Percentiles rank a stretch among this genome's conserved stretches.
phyloP scores from a whole-genome alignment of 2,329 filamentous ascomycete species.

The Camillea tinctor region DNA sequence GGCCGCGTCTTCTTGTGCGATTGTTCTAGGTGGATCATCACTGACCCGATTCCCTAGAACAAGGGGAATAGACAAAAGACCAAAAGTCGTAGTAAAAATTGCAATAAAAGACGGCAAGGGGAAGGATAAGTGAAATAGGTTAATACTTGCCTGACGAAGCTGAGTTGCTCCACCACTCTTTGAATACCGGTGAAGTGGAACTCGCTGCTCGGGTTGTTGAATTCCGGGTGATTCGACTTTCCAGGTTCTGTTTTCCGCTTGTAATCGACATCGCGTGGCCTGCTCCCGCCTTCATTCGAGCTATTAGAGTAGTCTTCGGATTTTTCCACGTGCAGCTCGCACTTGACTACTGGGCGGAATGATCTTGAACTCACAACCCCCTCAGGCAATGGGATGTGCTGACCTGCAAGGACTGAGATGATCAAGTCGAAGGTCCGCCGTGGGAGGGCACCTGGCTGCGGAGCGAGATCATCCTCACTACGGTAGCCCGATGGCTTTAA shows the following conservation, averaged over 20 bases:
- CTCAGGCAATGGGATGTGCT: constrained; percentile 64
- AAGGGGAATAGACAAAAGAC: constrained; percentile 16
- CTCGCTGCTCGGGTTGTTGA: constrained; percentile 49
- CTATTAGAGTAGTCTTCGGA: constrained; percentile 36
- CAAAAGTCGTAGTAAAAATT: constrained; percentile 10
- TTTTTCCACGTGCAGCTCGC: constrained; percentile 77
- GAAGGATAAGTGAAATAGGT: constrained; percentile 9
- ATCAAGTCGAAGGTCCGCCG: constrained; percentile 62
- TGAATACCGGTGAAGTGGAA: constrained; percentile 58
- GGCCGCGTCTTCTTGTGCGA: constrained; percentile 18
- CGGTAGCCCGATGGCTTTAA: constrained; percentile 79
- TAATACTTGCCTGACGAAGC: constrained; percentile 70
- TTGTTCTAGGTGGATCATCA: constrained; percentile 17
- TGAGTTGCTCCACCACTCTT: constrained; percentile 66
- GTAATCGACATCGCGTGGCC: constrained; percentile 56
- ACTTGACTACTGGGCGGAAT: constrained; percentile 73
- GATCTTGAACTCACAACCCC: constrained; percentile 47
- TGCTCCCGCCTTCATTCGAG: constrained; percentile 40
- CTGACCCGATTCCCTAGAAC: constrained; percentile 18
- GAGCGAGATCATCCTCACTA: constrained; percentile 39
- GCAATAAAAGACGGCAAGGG: constrained; percentile 7
- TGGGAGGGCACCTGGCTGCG: constrained; percentile 45
- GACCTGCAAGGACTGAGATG: constrained; percentile 74
- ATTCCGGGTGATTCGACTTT: constrained; percentile 63
- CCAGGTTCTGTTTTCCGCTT: constrained; percentile 57